A percentile compares a stretch with the other conserved stretches of the same genome.
Conservation (phyloP, 1,284 basidiomycete species). For the Albatrellus sp. region DNA sequence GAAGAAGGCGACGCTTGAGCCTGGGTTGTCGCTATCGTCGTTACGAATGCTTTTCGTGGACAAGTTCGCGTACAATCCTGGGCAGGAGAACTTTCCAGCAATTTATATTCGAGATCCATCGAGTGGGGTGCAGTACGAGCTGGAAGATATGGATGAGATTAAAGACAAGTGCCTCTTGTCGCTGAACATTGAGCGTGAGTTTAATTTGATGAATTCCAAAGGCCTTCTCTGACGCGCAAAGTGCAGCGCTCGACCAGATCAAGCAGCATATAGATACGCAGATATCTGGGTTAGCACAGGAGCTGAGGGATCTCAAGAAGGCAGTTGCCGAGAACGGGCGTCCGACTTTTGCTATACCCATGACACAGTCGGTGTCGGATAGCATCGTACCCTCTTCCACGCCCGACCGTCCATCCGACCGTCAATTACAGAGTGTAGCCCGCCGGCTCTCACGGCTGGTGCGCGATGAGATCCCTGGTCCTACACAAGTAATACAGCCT, state of each 20-base stretch:
- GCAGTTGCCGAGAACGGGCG: conserved; percentile 42
- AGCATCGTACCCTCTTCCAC: conserved; percentile 35
- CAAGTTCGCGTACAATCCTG: conserved; percentile 89
- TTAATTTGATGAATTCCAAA: conserved; percentile 4
- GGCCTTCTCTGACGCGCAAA: conserved; percentile 4
- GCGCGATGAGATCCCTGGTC: conserved; percentile 18
- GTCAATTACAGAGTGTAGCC: conserved; percentile 59
- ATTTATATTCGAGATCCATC: conserved; percentile 90
- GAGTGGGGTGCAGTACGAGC: conserved; percentile 89
- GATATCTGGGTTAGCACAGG: conserved; percentile 76
- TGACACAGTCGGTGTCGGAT: conserved; percentile 45
- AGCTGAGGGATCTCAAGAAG: conserved; percentile 82
- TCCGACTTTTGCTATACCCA: conserved; percentile 20
- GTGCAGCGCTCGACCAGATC: conserved; percentile 90
- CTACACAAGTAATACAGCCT: conserved; percentile 35
- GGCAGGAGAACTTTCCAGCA: conserved; percentile 87
- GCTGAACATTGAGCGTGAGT: conserved; percentile 91
- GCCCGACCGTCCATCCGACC: conserved; percentile 55
- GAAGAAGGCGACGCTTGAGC: conserved; percentile 74
- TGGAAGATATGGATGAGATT: conserved; percentile 93
- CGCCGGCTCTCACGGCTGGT: conserved; percentile 58
- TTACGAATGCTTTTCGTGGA: conserved; percentile 88
- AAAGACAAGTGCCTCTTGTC: conserved; percentile 81
- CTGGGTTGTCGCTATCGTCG: conserved; percentile 57
- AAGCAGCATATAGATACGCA: conserved; percentile 95